Evolutionary conservation across 768 basidiomycete genomes (phyloP), one percentile per base, ranked within the genome.

Genomic region (Suillus subalutaceus): DNA sequence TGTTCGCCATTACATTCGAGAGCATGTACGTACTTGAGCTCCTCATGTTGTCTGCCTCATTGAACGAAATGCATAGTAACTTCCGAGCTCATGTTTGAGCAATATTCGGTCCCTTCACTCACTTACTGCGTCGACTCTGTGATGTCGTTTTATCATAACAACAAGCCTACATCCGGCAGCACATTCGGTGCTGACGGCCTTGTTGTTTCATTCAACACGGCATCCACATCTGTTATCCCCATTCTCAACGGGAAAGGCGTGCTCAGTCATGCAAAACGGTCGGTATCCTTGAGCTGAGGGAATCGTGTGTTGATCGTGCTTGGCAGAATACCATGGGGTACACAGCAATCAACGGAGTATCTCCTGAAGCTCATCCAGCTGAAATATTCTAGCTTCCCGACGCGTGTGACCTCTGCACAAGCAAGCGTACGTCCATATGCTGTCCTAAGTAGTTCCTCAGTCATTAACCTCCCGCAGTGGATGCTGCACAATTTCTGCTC

Each of bases 61-160:
- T 65, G 52, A 59, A n/a, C 43, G 53, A 60, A 37, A 50, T 44
- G 38, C 53, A 53, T 72, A 96, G 94, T 97, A 64, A 97, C 96
- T 10, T 96, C 96, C 0, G 97, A 99, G 73, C 88, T 99, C 38
- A 87, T 99, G 79, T 99, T 99, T 73, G 97, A 99, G 79, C 85
- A 89, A 55, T 99, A 99, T 74, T 83, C 84, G 6, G 94, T 90
- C 5, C 96, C 97, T 1, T 88, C 90, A 6, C 82, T 98, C 57
- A 83, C 92, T 5, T 99, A 93, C 79, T 93, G 92, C 63, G 82
- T 97, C 65, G 97, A 99, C 73, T 89, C 91, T 13, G 79, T 95
- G 67, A 94, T 97, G 87, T 95, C 96, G 4, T 96, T 97, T 74
- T 94, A 96, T 73, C 85, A 92, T 69, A 94, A 95, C 73, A 84